phyloP scores from a whole-genome alignment of 2,329 filamentous ascomycete genomes.

The Stemphylium lycopersici region DNA sequence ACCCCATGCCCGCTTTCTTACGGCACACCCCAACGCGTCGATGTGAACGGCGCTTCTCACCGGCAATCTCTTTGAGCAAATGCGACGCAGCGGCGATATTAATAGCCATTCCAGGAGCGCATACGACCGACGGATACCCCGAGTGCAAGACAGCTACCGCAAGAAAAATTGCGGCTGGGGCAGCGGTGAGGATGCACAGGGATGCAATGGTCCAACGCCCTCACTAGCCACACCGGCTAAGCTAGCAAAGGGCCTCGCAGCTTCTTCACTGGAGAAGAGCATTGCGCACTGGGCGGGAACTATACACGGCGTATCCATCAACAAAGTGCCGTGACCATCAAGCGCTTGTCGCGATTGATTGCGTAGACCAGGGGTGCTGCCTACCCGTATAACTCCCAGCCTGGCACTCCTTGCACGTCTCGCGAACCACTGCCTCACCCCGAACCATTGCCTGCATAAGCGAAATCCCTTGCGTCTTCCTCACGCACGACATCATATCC shows the following conservation, averaged over 20 bases:
- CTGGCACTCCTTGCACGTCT: not conserved
- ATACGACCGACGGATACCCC: not conserved
- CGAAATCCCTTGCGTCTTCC: slow-evolving; percentile 5
- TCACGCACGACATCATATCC: not conserved
- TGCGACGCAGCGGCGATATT: not conserved
- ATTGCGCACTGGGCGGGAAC: slow-evolving; percentile 1
- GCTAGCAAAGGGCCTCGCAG: slow-evolving; percentile 6
- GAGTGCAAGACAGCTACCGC: not conserved
- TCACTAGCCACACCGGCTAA: slow-evolving; percentile 17
- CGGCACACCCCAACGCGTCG: not conserved
- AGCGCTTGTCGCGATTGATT: not conserved
- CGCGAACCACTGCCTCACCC: not conserved
- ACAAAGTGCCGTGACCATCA: not conserved
- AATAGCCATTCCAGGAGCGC: not conserved
- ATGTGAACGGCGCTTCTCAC: not conserved
- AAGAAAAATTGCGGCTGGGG: not conserved
- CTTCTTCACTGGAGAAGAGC: slow-evolving; percentile 5
- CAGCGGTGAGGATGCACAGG: slow-evolving; percentile 17
- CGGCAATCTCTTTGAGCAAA: slow-evolving; percentile 5
- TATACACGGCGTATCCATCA: slow-evolving; percentile 4
- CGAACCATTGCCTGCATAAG: slow-evolving; percentile 1
- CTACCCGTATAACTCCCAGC: not conserved
- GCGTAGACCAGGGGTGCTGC: not conserved
- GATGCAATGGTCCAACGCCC: slow-evolving; percentile 9
- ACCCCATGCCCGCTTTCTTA: not conserved